Base-by-base conservation (phyloP, 352 stramenopile genomes). In the Phytophthora sp. region DNA sequence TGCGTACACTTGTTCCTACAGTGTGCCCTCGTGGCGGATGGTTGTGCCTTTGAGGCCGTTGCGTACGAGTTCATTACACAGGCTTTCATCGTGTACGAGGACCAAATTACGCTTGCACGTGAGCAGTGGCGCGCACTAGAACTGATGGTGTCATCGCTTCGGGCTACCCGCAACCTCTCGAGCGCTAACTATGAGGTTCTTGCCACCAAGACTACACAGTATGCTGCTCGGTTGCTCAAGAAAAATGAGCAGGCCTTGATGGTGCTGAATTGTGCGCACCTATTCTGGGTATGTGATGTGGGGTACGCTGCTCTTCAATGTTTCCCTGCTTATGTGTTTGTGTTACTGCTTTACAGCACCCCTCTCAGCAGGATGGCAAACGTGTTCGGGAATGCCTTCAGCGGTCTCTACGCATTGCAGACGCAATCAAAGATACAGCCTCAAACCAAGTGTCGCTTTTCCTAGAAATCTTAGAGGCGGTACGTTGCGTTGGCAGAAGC, bases 11-110 rank as follows among this genome's bases (percentile, higher is more conserved):
- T 99, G 13, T 99, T 98, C 61, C 64, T 99, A 4, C 86, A 99
- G 72, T 94, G 90, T 53, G 96, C 97, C 7, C 62, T 98, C 10
- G 85, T 91, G 13, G 92, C 94, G 2, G 92, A 98, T 71, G 63
- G 69, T 12, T 91, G 77, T 30, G 42, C 48, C 0, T 98, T 97
- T 58, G 87, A 93, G 44, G 77, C 89, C n/a, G 98, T 99, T 52
- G 83, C 96, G 5, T 99, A 99, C 77, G 97, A 99, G 68, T 98
- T 99, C 49, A 86, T 99, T 62, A 96, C 92, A 23, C 87, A 96
- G 53, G 88, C 97, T 10, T 99, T 99, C 55, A 90, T 98, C 34
- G 74, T 99, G 12, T 99, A 99, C 66, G 97, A 99, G 74, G 95
- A 99, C 72, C 87, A 98, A 52, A 90, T 99, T 12, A 92, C 82